These are phyloP conservation scores for Taiozyma sp. DNA, from an alignment of 1,139 yeast genomes.

Conservation along the genomic window DNA sequence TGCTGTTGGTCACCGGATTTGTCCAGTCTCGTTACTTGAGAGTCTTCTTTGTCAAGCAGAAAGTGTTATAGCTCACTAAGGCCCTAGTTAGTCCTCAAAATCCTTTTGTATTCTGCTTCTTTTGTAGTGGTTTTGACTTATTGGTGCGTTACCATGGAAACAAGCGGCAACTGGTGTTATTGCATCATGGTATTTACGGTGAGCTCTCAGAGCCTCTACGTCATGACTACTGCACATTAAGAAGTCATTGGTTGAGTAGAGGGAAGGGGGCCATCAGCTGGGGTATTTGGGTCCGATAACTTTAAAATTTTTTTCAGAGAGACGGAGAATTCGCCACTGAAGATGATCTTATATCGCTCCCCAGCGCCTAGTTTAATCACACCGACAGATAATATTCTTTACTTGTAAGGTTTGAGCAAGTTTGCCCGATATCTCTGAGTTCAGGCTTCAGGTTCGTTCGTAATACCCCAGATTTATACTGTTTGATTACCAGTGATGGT, in stretches of 20 bases:
- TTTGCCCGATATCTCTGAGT: no score
- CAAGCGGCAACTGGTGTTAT: constrained; percentile 55
- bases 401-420: no score
- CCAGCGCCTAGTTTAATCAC: no score
- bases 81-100: background rate
- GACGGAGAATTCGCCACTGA: no score
- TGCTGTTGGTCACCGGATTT: constrained; percentile 43
- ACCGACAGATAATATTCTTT: no score
- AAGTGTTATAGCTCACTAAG: constrained; percentile 36
- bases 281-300: constrained; percentile 55
- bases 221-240: constrained; percentile 52
- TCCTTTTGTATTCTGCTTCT: background rate
- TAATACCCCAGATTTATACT: no score
- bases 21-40: constrained; percentile 60
- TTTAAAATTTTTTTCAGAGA: no score
- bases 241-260: constrained; percentile 52
- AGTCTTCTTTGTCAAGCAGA: constrained; percentile 57
- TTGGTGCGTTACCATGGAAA: constrained; percentile 43
- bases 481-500: no score
- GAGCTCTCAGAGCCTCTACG: constrained; percentile 46
- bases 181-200: constrained; percentile 74
- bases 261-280: constrained; percentile 47
- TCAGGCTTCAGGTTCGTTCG: no score
- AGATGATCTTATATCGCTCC: no score
- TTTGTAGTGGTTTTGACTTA: constrained; percentile 28